Conservation (phyloP, 1,139 yeast genomes). For the Yarrowia galli region DNA sequence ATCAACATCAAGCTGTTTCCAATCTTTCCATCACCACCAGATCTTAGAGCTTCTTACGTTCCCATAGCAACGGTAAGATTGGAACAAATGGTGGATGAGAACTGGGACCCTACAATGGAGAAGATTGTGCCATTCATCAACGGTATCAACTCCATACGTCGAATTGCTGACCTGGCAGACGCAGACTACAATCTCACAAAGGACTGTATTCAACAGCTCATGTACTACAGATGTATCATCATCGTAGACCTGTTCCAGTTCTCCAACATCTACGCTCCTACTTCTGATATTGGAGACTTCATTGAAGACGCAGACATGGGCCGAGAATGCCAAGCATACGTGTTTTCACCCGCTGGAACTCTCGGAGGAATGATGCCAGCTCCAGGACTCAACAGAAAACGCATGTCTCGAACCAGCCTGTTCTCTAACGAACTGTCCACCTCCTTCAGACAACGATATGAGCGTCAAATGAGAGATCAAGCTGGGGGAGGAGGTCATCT, state of each 20-base stretch:
- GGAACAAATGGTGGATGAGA: conserved; percentile 75
- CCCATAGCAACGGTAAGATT: conserved; percentile 85
- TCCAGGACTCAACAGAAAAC: conserved; percentile 11
- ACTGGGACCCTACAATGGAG: conserved; percentile 98
- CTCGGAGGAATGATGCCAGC: neutral
- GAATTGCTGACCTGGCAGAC: conserved; percentile 79
- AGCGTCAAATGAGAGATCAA: conserved; percentile 26
- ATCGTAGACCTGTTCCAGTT: conserved; percentile 89
- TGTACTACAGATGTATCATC: conserved; percentile 86
- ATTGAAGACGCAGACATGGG: conserved; percentile 70
- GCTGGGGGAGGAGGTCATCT: conserved; percentile 1
- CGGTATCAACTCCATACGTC: conserved; percentile 82
- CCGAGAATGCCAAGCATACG: conserved; percentile 86
- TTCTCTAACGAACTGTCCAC: conserved; percentile 26
- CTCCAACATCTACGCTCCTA: conserved; percentile 85
- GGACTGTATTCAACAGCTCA: conserved; percentile 87
- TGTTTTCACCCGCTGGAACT: conserved; percentile 46
- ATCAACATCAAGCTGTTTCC: conserved; percentile 94
- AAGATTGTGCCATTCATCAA: conserved; percentile 84
- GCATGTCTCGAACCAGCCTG: conserved; percentile 22
- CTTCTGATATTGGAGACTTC: conserved; percentile 75
- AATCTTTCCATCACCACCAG: conserved; percentile 81
- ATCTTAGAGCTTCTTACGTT: conserved; percentile 74
- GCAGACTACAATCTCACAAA: conserved; percentile 81
- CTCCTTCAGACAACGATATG: conserved; percentile 28